phyloP scores from a whole-genome alignment of 495 filamentous ascomycete species.

The Chaetomidium leptoderma region DNA sequence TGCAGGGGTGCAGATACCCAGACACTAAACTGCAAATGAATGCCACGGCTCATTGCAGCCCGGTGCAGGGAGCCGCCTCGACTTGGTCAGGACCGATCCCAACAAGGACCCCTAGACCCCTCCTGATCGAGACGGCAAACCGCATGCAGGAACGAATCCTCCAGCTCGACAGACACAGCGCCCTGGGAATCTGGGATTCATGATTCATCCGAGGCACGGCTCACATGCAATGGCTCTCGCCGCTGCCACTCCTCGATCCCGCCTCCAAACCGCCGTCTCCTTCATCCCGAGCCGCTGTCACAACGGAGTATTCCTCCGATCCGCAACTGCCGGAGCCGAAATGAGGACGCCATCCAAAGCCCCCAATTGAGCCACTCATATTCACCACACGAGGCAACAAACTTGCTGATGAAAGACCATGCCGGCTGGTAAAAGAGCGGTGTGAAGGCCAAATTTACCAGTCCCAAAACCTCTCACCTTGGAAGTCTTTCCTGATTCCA shows the following conservation, averaged over 20 bases:
- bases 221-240: too few species aligned
- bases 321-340: constrained; percentile 9
- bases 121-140: neutral
- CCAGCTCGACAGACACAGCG: neutral
- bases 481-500: neutral
- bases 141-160: neutral
- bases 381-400: neutral
- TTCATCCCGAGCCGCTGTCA: neutral
- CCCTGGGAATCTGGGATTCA: neutral
- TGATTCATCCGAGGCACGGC: neutral
- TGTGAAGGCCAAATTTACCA: constrained; percentile 3
- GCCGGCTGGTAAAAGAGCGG: constrained; percentile 10
- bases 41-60: neutral
- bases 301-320: neutral
- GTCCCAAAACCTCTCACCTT: neutral
- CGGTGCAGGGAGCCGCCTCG: neutral
- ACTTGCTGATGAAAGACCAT: neutral
- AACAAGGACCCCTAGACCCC: neutral
- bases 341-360: constrained; percentile 2
- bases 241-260: neutral
- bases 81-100: neutral
- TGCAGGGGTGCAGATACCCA: too few species aligned
- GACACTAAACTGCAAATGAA: neutral
- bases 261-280: neutral
- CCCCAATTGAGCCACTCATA: constrained; percentile 5